Base-by-base conservation (phyloP, 1,139 yeast genomes). In the Arxiozyma heterogenica region DNA sequence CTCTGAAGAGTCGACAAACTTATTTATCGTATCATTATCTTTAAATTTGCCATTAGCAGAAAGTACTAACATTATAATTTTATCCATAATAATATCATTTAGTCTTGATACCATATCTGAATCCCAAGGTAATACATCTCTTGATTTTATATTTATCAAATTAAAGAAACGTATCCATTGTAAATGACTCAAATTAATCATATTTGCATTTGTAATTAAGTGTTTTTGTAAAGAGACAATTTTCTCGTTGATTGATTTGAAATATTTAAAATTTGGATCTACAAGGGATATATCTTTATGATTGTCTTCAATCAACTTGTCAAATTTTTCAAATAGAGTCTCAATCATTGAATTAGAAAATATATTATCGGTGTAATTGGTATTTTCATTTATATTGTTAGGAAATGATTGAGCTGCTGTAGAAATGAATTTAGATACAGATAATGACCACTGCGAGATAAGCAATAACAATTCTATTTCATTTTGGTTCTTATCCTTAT, bases 371-470 rank as follows among this genome's bases (percentile, higher is more conserved):
- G 4, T 34, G n/a, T 15, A 6, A n/a, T 34, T 12, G 6, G 5
- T 34, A 12, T 2, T 34, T 3, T 34, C 39, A 6, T 34, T 15
- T 15, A 17, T 34, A 2, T 3, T 12, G 15, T 8, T 34, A 34
- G 39, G 15, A 34, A 12, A 15, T 34, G n/a, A 56, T 52, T 15
- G 60, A 54, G 5, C 21, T 18, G 17, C 15, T 20, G 30, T 6
- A 11, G 49, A 34, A 3, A 59, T 49, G 39, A 60, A 57, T 25
- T 54, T 56, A 4, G 60, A 51, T 9, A 61, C 53, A 2, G 62
- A 57, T 17, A 61, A 54, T 3, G 58, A 50, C 63, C 63, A 61
- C 17, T 57, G 57, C 1, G 61, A 58, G 5, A 59, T 21, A 15
- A 46, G 50, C n/a, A 49, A 42, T 22, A 60, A 49, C 2, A 57